These are phyloP conservation scores for Rhodosporidiobolus sp. DNA, from an alignment of 768 basidiomycete species.

Conservation along the genomic window DNA sequence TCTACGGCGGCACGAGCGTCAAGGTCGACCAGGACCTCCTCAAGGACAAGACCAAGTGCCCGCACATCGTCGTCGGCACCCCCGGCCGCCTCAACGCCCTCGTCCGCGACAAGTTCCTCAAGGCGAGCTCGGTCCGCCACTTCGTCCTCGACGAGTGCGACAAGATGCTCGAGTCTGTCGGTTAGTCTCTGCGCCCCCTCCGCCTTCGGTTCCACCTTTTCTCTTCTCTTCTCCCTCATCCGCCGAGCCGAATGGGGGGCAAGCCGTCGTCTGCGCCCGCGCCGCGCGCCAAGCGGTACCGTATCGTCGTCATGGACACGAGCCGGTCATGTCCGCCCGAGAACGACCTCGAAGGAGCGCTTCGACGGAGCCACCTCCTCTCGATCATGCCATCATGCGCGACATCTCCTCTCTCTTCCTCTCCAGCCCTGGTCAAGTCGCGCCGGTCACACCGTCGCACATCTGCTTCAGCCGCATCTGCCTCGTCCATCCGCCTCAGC, in stretches of 20 bases:
- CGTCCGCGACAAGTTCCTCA: constrained; percentile 88
- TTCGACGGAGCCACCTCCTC: not conserved
- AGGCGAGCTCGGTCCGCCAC: constrained; percentile 95
- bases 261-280: too few relatives aligned
- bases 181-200: constrained; percentile 67
- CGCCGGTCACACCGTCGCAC: too few relatives aligned
- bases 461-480: too few relatives aligned
- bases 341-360: not conserved
- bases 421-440: not conserved
- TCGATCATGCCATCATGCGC: too few relatives aligned
- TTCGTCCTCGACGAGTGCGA: constrained; percentile 99
- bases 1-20: constrained; percentile 95
- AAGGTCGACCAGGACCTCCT: constrained; percentile 89
- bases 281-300: too few relatives aligned
- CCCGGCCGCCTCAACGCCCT: constrained; percentile 96
- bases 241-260: too few relatives aligned
- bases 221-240: not conserved
- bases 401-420: not conserved
- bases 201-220: not conserved
- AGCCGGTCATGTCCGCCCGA: too few relatives aligned
- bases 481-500: not conserved
- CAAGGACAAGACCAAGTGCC: constrained; percentile 94
- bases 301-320: too few relatives aligned
- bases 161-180: constrained; percentile 99
- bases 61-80: constrained; percentile 97